Evolutionary conservation across 106 monocot genomes (phyloP), one percentile per base, ranked within the genome.

Genomic region (Agapanthus africanus): DNA sequence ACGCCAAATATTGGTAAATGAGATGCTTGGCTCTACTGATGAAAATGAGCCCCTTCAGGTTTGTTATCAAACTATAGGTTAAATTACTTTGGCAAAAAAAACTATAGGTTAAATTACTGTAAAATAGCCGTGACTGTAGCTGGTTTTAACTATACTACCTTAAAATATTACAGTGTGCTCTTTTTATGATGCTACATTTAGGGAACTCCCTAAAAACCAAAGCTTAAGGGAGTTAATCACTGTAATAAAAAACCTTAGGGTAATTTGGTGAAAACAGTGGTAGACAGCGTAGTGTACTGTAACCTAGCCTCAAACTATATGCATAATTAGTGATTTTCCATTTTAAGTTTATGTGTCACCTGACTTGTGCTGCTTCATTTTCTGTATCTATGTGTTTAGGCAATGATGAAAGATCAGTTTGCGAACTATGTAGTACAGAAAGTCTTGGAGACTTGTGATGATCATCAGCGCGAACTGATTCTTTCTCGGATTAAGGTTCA

Each of bases 351-450:
- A 19, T 42, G n/a, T 13, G 11, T 67, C 1, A 22, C 18, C 5
- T 50, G 11, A 54, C 4, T 68, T 11, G 44, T 30, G 35, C 15
- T 7, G 40, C 9, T 21, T 27, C 41, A 7, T 21, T 66, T 14
- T 66, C 15, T 66, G 27, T 19, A 21, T 10, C 38, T 15, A 18
- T 62, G 61, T 13, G 10, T 15, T 73, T 73, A 93, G 93, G 93
- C 86, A 13, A 89, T 93, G 93, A 93, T 93, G 93, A 93, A 89
- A 66, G 93, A 93, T 69, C 93, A 93, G 81, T 93, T 93, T 78
- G 93, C 75, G 37, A 93, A 93, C 79, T 93, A 93, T 63, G 93
- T 93, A 64, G 93, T 93, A 67, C 93, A 93, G 77, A 93, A 86
- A 64, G 88, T 88, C 16, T 49, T 93, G 71, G 86, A 93, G 81